phyloP scores from a whole-genome alignment of 345 rosid species.

The Salix exigua region DNA sequence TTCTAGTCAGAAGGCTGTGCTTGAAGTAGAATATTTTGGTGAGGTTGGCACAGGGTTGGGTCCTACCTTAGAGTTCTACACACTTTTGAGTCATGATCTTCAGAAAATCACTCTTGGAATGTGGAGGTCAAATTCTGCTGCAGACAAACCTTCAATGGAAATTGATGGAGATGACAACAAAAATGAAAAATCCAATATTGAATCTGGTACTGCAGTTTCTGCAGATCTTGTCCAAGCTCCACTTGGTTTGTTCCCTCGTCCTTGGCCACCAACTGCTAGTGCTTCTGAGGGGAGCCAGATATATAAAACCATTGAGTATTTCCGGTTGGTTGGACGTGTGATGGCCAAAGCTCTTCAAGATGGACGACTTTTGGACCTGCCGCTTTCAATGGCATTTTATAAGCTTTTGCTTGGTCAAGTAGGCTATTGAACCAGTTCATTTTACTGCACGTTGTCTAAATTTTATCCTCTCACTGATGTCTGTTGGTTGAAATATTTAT shows the following conservation, averaged over 20 bases:
- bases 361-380: constrained; percentile 90
- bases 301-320: constrained; percentile 67
- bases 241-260: constrained; percentile 89
- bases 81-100: constrained; percentile 88
- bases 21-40: constrained; percentile 99
- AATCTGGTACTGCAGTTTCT: constrained; percentile 27
- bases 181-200: constrained; percentile 34
- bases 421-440: constrained; percentile 17
- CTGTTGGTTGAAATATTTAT: not conserved
- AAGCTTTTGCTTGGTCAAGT: constrained; percentile 93
- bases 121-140: constrained; percentile 78
- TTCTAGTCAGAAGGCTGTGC: constrained; percentile 96
- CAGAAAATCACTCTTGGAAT: constrained; percentile 80
- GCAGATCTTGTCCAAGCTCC: constrained; percentile 67
- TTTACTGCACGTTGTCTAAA: not conserved
- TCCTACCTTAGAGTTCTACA: constrained; percentile 96
- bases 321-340: constrained; percentile 89
- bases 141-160: constrained; percentile 48
- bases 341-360: constrained; percentile 99
- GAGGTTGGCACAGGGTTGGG: constrained; percentile 99
- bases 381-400: constrained; percentile 75
- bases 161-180: constrained; percentile 53
- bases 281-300: constrained; percentile 72
- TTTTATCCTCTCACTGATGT: not conserved
- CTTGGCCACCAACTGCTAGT: constrained; percentile 79